phyloP scores from a whole-genome alignment of 371 early-diverging fungal species.

The Fennellomyces sp. region DNA sequence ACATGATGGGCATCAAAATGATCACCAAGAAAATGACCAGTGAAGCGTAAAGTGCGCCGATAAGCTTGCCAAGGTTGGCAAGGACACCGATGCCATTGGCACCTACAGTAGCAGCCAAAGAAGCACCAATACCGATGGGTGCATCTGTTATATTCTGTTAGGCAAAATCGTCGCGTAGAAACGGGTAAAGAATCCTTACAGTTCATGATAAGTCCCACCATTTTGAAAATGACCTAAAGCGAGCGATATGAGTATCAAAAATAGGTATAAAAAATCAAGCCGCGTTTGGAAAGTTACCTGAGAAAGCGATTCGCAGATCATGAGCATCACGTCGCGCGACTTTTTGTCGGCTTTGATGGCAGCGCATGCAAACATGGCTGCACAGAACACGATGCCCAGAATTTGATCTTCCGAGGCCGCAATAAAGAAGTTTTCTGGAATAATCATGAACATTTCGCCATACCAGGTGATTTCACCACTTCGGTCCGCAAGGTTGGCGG shows the following conservation, averaged over 20 bases:
- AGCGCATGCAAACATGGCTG: slow-evolving; percentile 72
- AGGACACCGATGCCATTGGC: slow-evolving; percentile 69
- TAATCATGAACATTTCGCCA: slow-evolving; percentile 55
- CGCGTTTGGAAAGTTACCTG: too few relatives aligned
- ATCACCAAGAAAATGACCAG: slow-evolving; percentile 63
- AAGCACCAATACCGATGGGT: slow-evolving; percentile 74
- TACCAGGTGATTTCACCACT: slow-evolving; percentile 57
- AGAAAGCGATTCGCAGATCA: slow-evolving; percentile 60
- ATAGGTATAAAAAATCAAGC: too few relatives aligned
- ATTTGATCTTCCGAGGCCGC: slow-evolving; percentile 58
- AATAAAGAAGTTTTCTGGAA: slow-evolving; percentile 58
- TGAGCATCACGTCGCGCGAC: slow-evolving; percentile 59
- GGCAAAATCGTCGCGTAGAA: not conserved
- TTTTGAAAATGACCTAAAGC: slow-evolving; percentile 69
- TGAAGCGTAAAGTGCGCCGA: slow-evolving; percentile 69
- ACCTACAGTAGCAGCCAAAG: slow-evolving; percentile 71
- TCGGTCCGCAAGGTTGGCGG: slow-evolving; percentile 19
- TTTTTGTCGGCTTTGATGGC: slow-evolving; percentile 57
- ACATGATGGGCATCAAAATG: slow-evolving; percentile 67
- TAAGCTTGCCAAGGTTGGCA: slow-evolving; percentile 67
- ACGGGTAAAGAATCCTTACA: slow-evolving; percentile 22
- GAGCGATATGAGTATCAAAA: too few relatives aligned
- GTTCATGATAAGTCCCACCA: slow-evolving; percentile 70
- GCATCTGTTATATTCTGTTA: slow-evolving; percentile 40
- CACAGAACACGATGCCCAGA: slow-evolving; percentile 71